A percentile compares a stretch with the other conserved stretches of the same genome.
These are phyloP conservation scores for Wallacemonas sp. DNA, from an alignment of 208 protist genomes.

Conservation along the genomic window DNA sequence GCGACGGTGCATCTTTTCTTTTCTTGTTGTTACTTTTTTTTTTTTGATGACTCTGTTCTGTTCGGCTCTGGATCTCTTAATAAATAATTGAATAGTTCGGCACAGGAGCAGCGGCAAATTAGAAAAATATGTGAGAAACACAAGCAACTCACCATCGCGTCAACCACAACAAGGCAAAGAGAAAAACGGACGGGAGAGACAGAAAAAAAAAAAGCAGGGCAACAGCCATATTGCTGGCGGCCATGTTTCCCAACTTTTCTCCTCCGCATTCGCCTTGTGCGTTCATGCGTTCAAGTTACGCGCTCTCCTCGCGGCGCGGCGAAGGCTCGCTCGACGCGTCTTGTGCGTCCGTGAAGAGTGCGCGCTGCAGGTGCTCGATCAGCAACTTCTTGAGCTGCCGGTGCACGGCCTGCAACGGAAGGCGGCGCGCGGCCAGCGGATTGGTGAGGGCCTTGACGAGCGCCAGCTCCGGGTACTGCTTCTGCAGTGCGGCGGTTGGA, in stretches of 20 bases:
- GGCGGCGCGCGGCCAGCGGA: constrained; percentile 22
- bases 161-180: constrained; percentile 23
- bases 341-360: not conserved
- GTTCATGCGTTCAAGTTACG: no score
- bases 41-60: no score
- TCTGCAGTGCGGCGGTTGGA: constrained; percentile 24
- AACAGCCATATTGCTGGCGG: constrained; percentile 6
- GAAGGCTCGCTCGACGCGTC: not conserved
- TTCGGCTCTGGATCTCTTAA: no score
- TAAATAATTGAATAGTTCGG: no score
- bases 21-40: no score
- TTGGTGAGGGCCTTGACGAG: constrained; percentile 49
- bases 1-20: no score
- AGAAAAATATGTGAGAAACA: no score
- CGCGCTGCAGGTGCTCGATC: constrained; percentile 3
- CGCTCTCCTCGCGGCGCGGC: not conserved
- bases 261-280: no score
- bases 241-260: not conserved
- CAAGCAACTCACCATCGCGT: no score
- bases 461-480: constrained; percentile 64
- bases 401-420: constrained; percentile 23
- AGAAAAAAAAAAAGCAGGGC: constrained; percentile 21
- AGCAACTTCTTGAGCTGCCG: constrained; percentile 4
- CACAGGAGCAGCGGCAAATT: no score
- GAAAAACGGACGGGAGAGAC: constrained; percentile 4